Evolutionary conservation across 345 rosid genomes (phyloP).

Genomic region (Litchi chinensis): DNA sequence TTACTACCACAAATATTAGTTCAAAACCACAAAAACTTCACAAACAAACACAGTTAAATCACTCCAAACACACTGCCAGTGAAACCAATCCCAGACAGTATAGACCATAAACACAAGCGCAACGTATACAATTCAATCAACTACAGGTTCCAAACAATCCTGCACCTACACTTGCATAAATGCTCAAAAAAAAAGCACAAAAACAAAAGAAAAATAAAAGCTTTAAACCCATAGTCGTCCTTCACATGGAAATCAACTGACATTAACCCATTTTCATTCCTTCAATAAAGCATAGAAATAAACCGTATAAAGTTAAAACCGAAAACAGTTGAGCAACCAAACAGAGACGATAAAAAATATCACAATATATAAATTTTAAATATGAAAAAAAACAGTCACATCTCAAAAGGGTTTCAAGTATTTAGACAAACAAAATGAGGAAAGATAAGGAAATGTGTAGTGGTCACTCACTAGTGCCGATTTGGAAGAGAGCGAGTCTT

Average conservation of each 20-base stretch:
- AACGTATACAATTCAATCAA: neutral
- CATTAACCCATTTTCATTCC: neutral
- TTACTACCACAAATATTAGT: no score
- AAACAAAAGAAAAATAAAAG: neutral
- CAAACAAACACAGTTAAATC: no score
- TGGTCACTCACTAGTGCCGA: conserved; percentile 32
- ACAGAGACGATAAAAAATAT: neutral
- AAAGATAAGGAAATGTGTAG: neutral
- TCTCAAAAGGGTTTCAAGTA: neutral
- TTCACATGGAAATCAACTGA: no score
- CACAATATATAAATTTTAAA: neutral
- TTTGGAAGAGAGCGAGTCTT: conserved; percentile 46
- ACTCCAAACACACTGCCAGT: neutral
- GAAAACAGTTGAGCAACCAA: neutral
- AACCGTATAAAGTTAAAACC: neutral
- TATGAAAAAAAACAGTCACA: neutral
- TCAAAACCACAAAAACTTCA: no score
- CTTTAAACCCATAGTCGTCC: neutral
- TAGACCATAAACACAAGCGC: neutral
- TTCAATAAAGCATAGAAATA: neutral
- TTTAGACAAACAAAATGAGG: neutral
- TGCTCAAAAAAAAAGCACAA: neutral
- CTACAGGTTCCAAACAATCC: neutral
- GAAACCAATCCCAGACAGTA: neutral
- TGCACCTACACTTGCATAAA: neutral